Conservation (phyloP, 116 monocot species). For the Dioscorea cayenensis region DNA sequence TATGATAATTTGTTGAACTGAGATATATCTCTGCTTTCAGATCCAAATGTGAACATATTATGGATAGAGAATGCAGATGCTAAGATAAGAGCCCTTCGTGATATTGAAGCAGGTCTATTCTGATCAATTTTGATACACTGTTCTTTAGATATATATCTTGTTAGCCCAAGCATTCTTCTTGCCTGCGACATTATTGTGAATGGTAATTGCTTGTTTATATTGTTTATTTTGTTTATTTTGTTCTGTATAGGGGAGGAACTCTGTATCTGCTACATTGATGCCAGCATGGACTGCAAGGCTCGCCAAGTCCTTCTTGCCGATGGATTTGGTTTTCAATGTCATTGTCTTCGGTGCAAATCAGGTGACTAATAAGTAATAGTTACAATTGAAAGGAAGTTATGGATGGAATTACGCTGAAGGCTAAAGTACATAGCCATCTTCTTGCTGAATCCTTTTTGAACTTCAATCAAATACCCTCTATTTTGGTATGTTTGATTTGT, state of each 20-base stretch:
- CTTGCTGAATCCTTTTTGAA: too few species aligned
- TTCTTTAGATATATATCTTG: background rate
- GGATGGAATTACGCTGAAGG: too few species aligned
- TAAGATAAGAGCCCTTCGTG: slow-evolving; percentile 68
- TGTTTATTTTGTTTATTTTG: background rate
- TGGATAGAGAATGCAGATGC: slow-evolving; percentile 79
- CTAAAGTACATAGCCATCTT: too few species aligned
- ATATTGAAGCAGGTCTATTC: slow-evolving; percentile 65
- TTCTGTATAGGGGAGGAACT: slow-evolving; percentile 66
- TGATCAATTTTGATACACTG: background rate
- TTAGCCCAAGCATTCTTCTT: background rate
- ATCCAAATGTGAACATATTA: slow-evolving; percentile 86
- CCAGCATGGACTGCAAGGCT: slow-evolving; percentile 73
- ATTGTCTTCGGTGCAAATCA: slow-evolving; percentile 54
- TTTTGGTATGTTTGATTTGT: too few species aligned
- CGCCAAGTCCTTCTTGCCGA: slow-evolving; percentile 61
- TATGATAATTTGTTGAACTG: background rate
- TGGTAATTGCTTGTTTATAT: background rate
- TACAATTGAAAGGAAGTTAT: too few species aligned
- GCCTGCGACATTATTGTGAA: background rate
- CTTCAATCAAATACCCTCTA: too few species aligned
- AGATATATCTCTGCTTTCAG: slow-evolving; percentile 30
- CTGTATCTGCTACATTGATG: slow-evolving; percentile 83
- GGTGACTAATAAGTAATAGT: slow-evolving; percentile 27
- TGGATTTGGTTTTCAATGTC: slow-evolving; percentile 81